phyloP scores from a whole-genome alignment of 2,329 filamentous ascomycete genomes.

The Claviceps sp. region DNA sequence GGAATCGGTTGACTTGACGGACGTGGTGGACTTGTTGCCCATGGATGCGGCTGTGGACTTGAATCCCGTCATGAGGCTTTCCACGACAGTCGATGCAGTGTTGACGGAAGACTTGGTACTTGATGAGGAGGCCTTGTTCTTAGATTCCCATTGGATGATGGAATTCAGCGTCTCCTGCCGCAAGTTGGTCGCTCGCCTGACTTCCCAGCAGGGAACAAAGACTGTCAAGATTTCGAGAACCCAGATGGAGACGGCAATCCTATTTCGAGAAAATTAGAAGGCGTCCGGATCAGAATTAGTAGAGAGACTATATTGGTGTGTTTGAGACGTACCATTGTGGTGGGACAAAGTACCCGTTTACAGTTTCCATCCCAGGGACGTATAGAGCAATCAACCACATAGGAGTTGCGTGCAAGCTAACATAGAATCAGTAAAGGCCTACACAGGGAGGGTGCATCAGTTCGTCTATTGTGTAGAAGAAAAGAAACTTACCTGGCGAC shows the following conservation, averaged over 20 bases:
- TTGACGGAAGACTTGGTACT: constrained; percentile 9
- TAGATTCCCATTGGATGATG: constrained; percentile 30
- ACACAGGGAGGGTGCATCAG: no score
- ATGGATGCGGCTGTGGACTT: constrained; percentile 14
- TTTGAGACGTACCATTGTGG: constrained; percentile 40
- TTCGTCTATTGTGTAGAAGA: not conserved
- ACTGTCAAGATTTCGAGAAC: constrained; percentile 48
- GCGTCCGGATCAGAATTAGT: not conserved
- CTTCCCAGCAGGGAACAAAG: constrained; percentile 47
- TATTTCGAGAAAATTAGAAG: constrained; percentile 4
- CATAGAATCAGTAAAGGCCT: no score
- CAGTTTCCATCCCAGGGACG: constrained; percentile 21
- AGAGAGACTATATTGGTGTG: constrained; percentile 30
- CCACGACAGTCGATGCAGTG: constrained; percentile 12
- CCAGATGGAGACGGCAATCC: constrained; percentile 39
- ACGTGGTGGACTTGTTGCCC: constrained; percentile 3
- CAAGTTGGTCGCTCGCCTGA: constrained; percentile 28
- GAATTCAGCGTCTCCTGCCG: constrained; percentile 29
- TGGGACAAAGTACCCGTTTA: constrained; percentile 36
- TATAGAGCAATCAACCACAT: constrained; percentile 48
- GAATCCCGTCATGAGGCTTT: constrained; percentile 15
- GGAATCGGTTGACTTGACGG: constrained; percentile 10
- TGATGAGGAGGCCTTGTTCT: constrained; percentile 15
- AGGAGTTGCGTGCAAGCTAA: constrained; percentile 46
- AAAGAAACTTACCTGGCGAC: constrained; percentile 24